Base-by-base conservation (phyloP, 176 grass and related monocot species). In the Eleusine coracana region DNA sequence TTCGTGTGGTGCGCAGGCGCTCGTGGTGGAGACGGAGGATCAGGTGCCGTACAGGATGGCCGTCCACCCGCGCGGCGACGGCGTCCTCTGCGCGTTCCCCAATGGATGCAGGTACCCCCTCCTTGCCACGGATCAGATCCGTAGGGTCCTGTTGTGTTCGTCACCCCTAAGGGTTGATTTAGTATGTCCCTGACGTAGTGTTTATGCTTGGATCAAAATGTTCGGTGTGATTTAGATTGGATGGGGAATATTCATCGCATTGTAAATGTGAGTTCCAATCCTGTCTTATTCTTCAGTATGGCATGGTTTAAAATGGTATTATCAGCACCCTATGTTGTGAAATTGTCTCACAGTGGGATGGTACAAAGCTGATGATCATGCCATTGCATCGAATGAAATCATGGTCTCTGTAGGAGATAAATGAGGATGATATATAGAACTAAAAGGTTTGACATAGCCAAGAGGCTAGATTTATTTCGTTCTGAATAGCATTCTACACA, bases 1-100 rank as follows among this genome's bases (percentile, higher is more conserved):
- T 18, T 39, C 23, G 40, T 52, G 40, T 52, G 40, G 44, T 15
- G 39, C 82, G 58, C 83, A 99, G 97, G 93, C 89, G 73, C 67
- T 96, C 17, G 88, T 90, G 85, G 66, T 90, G 66, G 72, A 55
- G n/a, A 96, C 91, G 12, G 70, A 79, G 16, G 79, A 86, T 49
- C 79, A 91, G 84, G 88, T 90, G 66, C 93, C 97, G 20, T 99
- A 96, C 70, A 90, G 97, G 83, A 99, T 99, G 97, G 80, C 86
- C 28, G 85, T 99, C 61, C 97, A 99, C 84, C 97, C 93, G 6
- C 80, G 76, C 25, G 93, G 89, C 68, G 87, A 92, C 46, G 91
- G 89, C 38, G 68, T 94, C 10, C 36, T 99, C 82, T 92, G 85
- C 75, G 87, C 97, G 27, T 99, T 94, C 87, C 85, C 89, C 78